Evolutionary conservation across 371 early-diverging fungal genomes (phyloP), one percentile per base, ranked within the genome.

Genomic region (Actinomucor elegans): DNA sequence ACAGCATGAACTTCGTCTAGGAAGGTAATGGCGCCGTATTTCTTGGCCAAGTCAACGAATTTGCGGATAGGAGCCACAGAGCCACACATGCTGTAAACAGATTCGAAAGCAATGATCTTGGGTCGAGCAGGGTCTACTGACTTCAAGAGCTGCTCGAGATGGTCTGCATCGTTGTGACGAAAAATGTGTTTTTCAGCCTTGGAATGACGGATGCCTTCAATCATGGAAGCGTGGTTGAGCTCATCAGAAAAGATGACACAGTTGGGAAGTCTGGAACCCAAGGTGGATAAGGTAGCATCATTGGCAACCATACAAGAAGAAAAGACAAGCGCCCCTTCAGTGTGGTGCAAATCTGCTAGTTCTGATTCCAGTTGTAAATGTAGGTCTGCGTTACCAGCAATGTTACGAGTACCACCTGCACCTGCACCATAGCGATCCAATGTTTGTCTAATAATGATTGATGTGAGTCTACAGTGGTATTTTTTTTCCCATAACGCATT

Each of bases 401-500:
- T 98, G 84, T 98, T 98, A 59, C 99, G 92, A n/a, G 99, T 98
- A 51, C 99, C 99, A 59, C 99, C 99, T 12, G 98, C 97, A 51
- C 99, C 99, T 38, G 99, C 94, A 33, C 99, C 99, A 70, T 98
- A 97, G 59, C 82, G 91, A 76, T 94, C 91, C 55, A 97, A 66
- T 17, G 97, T 91, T 2, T 76, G 64, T 61, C 88, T 88, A 48
- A 34, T 7, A 46, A 28, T 45, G 28, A 24, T 12, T 15, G 14
- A 38, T 46, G 21, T 31, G 15, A 46, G 18, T 10, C 10, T 17
- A 29, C 1, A 2, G 11, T 32, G 9, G 20, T n/a, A n/a, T n/a
- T n/a, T n/a, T 21, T 26, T 14, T 34, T 40, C 42, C 18, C 21
- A 23, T 46, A 38, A 14, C 6, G 15, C 35, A 26, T n/a, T n/a